Percentiles rank a stretch among this genome's conserved stretches.
These are phyloP conservation scores for Piper betle DNA, from an alignment of 164 flowering plant species.

Conservation along the genomic window DNA sequence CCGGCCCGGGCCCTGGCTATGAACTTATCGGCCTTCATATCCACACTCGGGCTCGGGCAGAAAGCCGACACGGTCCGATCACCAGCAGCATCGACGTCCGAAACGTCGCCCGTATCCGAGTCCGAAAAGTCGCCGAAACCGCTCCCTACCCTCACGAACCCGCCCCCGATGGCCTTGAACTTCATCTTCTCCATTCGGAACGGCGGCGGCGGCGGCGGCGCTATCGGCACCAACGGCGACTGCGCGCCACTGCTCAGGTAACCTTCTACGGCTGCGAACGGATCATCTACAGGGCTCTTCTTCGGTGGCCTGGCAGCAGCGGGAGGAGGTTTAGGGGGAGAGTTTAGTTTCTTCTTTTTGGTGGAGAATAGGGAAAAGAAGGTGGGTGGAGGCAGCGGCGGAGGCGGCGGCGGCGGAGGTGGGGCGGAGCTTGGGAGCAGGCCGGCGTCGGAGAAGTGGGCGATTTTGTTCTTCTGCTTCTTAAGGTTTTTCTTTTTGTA, in stretches of 20 bases:
- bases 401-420: slow-evolving; percentile 30
- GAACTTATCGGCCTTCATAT: slow-evolving; percentile 68
- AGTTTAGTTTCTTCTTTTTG: slow-evolving; percentile 14
- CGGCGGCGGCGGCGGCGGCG: slow-evolving; percentile 73
- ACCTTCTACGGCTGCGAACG: neutral
- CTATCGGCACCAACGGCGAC: slow-evolving; percentile 42
- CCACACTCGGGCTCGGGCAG: slow-evolving; percentile 80
- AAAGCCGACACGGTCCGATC: slow-evolving; percentile 17
- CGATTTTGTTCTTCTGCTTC: slow-evolving; percentile 28
- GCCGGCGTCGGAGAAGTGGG: slow-evolving; percentile 1
- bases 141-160: slow-evolving; percentile 30
- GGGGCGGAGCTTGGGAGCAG: slow-evolving; percentile 5
- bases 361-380: slow-evolving; percentile 21
- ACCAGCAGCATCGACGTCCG: slow-evolving; percentile 8
- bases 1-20: slow-evolving; percentile 56
- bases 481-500: slow-evolving; percentile 44
- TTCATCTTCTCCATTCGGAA: slow-evolving; percentile 29
- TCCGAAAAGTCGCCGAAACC: slow-evolving; percentile 46
- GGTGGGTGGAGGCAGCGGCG: slow-evolving; percentile 33
- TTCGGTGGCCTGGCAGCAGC: neutral
- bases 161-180: slow-evolving; percentile 27
- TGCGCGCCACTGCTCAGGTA: slow-evolving; percentile 7
- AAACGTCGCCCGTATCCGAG: slow-evolving; percentile 19
- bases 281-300: slow-evolving; percentile 2
- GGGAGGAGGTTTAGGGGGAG: slow-evolving; percentile 11